Conservation (phyloP, 2,329 filamentous ascomycete genomes). For the Nemania abortiva region DNA sequence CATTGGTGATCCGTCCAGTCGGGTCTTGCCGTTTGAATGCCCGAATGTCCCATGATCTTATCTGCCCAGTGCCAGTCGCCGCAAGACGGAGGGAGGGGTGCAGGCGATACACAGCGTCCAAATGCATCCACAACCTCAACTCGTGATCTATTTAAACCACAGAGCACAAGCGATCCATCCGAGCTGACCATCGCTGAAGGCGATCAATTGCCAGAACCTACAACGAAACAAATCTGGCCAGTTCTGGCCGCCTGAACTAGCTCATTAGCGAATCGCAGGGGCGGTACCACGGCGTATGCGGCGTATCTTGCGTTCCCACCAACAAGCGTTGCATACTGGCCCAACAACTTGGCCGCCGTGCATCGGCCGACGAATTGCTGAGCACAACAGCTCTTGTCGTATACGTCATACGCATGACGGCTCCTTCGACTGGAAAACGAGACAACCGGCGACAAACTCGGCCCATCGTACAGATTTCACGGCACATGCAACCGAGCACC, state of each 20-base stretch:
- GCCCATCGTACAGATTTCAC: conserved; percentile 1
- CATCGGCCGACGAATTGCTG: conserved; percentile 4
- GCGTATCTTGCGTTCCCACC: background rate
- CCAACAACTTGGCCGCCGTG: background rate
- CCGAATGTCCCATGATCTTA: conserved; percentile 21
- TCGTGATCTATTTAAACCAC: conserved; percentile 6
- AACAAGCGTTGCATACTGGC: conserved; percentile 15
- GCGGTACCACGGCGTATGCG: conserved; percentile 14
- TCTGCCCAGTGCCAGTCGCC: conserved; percentile 21
- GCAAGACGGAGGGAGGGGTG: conserved; percentile 10
- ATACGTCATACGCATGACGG: background rate
- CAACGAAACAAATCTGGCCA: background rate
- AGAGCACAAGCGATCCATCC: background rate
- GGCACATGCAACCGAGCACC: conserved; percentile 9
- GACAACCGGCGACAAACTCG: background rate
- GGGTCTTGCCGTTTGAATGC: conserved; percentile 26
- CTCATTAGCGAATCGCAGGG: background rate
- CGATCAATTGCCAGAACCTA: conserved; percentile 1
- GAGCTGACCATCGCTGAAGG: background rate
- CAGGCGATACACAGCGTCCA: conserved; percentile 9
- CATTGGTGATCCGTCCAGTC: conserved; percentile 32
- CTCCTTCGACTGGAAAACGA: conserved; percentile 1
- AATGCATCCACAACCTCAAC: conserved; percentile 27
- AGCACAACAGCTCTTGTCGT: background rate
- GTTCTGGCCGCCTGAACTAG: background rate